Conservation (phyloP, 1,284 basidiomycete genomes). For the Schizopora paradoxa region DNA sequence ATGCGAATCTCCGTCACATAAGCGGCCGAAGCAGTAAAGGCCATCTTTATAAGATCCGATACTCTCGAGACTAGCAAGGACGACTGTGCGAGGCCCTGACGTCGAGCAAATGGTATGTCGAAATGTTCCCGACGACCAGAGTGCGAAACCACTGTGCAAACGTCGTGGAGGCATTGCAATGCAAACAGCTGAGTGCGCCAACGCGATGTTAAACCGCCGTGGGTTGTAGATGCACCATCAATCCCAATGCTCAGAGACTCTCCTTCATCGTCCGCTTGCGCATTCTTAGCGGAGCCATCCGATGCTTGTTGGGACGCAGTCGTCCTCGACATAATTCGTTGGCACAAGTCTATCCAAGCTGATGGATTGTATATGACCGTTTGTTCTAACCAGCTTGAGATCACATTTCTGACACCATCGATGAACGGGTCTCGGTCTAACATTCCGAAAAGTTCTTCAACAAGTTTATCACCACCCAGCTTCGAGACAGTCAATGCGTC, state of each 20-base stretch:
- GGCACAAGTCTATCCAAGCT: slow-evolving; percentile 97
- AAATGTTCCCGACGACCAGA: slow-evolving; percentile 80
- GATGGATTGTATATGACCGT: slow-evolving; percentile 90
- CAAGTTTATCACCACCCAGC: slow-evolving; percentile 88
- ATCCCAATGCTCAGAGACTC: slow-evolving; percentile 74
- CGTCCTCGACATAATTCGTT: slow-evolving; percentile 90
- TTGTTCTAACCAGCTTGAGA: slow-evolving; percentile 92
- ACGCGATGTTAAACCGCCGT: slow-evolving; percentile 59
- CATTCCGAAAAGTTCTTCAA: slow-evolving; percentile 93
- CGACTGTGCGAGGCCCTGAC: slow-evolving; percentile 38
- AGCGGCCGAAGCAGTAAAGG: slow-evolving; percentile 94
- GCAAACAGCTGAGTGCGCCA: slow-evolving; percentile 98
- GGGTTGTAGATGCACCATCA: slow-evolving; percentile 32
- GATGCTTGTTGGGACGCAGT: slow-evolving; percentile 74
- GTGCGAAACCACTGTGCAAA: slow-evolving; percentile 71
- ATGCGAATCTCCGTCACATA: slow-evolving; percentile 93
- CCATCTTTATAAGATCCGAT: slow-evolving; percentile 93
- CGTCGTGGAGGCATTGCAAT: slow-evolving; percentile 86
- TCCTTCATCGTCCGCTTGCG: slow-evolving; percentile 83
- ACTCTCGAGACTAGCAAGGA: slow-evolving; percentile 77
- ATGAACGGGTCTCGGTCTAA: slow-evolving; percentile 91
- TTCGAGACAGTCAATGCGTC: slow-evolving; percentile 91
- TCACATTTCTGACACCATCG: slow-evolving; percentile 92
- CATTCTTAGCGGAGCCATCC: slow-evolving; percentile 47
- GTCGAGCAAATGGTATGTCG: slow-evolving; percentile 62